phyloP scores from a whole-genome alignment of 148 eudicot species.

The Vaccinium myrtillus region DNA sequence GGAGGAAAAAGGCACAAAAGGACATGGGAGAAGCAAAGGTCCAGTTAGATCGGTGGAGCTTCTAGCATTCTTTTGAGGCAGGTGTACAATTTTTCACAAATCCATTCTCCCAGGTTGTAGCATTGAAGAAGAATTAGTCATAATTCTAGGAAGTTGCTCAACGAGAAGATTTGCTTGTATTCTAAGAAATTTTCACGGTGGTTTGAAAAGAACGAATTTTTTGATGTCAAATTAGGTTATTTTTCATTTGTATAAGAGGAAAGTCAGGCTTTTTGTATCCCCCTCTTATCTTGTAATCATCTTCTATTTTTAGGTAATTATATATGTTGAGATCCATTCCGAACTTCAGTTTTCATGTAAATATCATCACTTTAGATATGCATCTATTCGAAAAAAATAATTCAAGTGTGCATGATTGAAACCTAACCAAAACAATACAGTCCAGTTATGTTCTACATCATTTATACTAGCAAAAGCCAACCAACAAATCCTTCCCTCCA shows the following conservation, averaged over 20 bases:
- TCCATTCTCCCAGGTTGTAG: conserved; percentile 4
- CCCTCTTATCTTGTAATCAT: not conserved
- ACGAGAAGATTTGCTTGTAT: not conserved
- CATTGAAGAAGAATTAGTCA: not conserved
- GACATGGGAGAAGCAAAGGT: conserved; percentile 97
- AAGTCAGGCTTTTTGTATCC: not conserved
- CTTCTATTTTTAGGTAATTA: not conserved
- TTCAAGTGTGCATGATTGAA: no score
- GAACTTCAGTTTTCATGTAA: not conserved
- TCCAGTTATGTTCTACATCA: no score
- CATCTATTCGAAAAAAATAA: not conserved
- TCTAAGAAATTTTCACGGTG: not conserved
- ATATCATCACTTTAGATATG: not conserved
- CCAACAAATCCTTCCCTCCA: not conserved
- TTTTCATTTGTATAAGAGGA: not conserved
- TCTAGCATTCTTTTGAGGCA: conserved; percentile 24
- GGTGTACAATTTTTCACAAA: not conserved
- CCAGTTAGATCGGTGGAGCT: conserved; percentile 91
- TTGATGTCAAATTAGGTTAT: not conserved
- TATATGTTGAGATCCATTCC: not conserved
- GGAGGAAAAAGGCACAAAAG: conserved; percentile 97
- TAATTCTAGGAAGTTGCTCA: not conserved
- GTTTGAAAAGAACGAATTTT: not conserved
- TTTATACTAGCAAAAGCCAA: not conserved
- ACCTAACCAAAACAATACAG: not conserved